These are phyloP conservation scores for Stephania yunnanensis DNA, from an alignment of 164 flowering plant genomes.

Conservation along the genomic window DNA sequence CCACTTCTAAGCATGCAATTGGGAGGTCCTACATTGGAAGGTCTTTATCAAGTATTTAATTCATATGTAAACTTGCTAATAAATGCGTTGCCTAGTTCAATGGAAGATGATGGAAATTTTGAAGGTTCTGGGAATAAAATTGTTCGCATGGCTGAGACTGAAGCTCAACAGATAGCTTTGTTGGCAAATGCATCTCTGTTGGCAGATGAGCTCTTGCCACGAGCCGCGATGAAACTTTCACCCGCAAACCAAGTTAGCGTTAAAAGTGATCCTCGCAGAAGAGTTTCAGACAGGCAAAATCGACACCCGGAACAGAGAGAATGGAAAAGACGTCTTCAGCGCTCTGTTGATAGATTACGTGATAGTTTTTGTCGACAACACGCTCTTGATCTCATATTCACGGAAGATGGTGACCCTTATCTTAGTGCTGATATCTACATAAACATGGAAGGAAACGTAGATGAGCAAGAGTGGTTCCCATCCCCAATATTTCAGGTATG, in stretches of 20 bases:
- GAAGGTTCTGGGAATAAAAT: constrained; percentile 72
- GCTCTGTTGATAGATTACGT: constrained; percentile 73
- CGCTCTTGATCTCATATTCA: constrained; percentile 89
- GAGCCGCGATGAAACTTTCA: constrained; percentile 81
- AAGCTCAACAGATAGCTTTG: constrained; percentile 86
- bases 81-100: constrained; percentile 84
- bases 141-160: constrained; percentile 87
- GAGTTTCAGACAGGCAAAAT: constrained; percentile 60
- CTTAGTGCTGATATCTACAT: constrained; percentile 83
- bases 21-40: constrained; percentile 79
- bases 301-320: constrained; percentile 96
- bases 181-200: constrained; percentile 86
- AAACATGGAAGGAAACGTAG: constrained; percentile 61
- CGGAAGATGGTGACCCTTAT: constrained; percentile 84
- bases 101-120: constrained; percentile 74
- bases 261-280: constrained; percentile 53
- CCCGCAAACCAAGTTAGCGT: constrained; percentile 37
- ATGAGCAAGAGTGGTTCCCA: constrained; percentile 88
- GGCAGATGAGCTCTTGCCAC: constrained; percentile 95
- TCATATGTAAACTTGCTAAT: constrained; percentile 72
- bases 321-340: constrained; percentile 77
- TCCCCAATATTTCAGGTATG: constrained; percentile 89
- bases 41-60: constrained; percentile 70
- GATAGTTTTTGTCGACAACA: constrained; percentile 91
- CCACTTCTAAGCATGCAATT: constrained; percentile 89